These are phyloP conservation scores for Saposhnikovia divaricata DNA, from an alignment of 129 eudicot genomes.

Conservation along the genomic window DNA sequence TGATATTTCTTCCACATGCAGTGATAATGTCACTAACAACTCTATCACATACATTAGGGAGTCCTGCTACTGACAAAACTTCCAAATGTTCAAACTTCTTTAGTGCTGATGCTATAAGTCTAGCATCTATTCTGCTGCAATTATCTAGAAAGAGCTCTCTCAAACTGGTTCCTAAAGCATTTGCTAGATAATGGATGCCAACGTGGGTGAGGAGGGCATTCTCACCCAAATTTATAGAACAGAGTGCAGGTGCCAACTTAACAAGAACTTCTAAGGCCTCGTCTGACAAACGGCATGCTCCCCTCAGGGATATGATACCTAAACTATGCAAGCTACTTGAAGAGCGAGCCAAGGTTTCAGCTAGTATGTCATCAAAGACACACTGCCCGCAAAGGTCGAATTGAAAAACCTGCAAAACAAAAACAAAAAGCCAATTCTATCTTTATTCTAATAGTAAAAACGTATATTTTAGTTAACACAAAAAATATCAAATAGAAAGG, in stretches of 20 bases:
- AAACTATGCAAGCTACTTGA: slow-evolving; percentile 32
- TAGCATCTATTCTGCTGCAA: slow-evolving; percentile 36
- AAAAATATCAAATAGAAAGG: neutral
- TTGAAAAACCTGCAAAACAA: slow-evolving; percentile 49
- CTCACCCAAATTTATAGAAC: slow-evolving; percentile 45
- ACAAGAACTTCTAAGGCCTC: slow-evolving; percentile 28
- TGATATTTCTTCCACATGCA: slow-evolving; percentile 29
- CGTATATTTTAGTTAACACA: neutral
- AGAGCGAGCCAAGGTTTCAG: slow-evolving; percentile 13
- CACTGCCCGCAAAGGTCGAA: slow-evolving; percentile 56
- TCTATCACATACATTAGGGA: slow-evolving; percentile 29
- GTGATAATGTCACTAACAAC: slow-evolving; percentile 21
- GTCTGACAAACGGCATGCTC: slow-evolving; percentile 56
- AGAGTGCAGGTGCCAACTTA: slow-evolving; percentile 36
- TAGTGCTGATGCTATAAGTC: slow-evolving; percentile 26
- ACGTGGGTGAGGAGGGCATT: slow-evolving; percentile 40
- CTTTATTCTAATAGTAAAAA: neutral
- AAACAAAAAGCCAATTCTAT: slow-evolving; percentile 9
- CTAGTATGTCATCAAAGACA: slow-evolving; percentile 27
- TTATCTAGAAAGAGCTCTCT: slow-evolving; percentile 48
- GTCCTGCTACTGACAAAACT: slow-evolving; percentile 54
- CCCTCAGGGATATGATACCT: slow-evolving; percentile 49
- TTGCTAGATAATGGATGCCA: slow-evolving; percentile 25
- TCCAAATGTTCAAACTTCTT: slow-evolving; percentile 35
- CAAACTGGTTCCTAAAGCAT: slow-evolving; percentile 33